Evolutionary conservation across 352 stramenopile species (phyloP), one percentile per base, ranked within the genome.

Genomic region (Globisporangium middletonii): DNA sequence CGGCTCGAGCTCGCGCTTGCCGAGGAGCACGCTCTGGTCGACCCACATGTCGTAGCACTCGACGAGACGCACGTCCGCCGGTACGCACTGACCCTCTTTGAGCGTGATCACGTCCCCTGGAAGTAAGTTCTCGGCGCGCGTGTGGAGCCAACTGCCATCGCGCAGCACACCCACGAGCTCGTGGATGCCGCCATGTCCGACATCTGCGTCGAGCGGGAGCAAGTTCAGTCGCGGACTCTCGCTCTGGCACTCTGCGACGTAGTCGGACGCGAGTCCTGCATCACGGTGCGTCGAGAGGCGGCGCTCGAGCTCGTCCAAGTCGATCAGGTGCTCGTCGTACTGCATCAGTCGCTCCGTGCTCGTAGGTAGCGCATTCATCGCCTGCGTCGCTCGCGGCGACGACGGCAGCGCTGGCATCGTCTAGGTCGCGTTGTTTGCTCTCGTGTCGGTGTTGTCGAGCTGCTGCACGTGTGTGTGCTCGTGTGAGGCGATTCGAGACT

Each of bases 101-200:
- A 84, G 59, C 33, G 70, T 69, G 51, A 84, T 76, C 23, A 84
- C 57, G 52, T 84, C 75, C 1, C 75, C 75, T 0, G 59, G 55
- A 2, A 84, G 58, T 37, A 84, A 55, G 49, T 81, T 84, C 55
- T 84, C 75, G 12, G 75, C 75, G 15, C 75, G 72, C 44, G 68
- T 84, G 54, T 84, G 75, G 50, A 84, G 73, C 75, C 75, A 84
- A 28, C 57, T 74, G 38, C 72, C 70, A 49, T 84, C 75, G 0
- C 75, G 69, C 33, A 84, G 61, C 54, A 84, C 75, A 13, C 62
- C 75, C 2, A 84, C 75, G 26, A 84, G 72, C 59, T 84, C 75
- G 58, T 84, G 75, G 56, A 84, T 79, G 9, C 56, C 61, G 7
- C 75, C 75, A 37, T 84, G 75, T 44, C 75, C 75, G 0, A 73